Evolutionary conservation across 345 rosid genomes (phyloP), one percentile per base, ranked within the genome.

Genomic region (Salix purpurea): DNA sequence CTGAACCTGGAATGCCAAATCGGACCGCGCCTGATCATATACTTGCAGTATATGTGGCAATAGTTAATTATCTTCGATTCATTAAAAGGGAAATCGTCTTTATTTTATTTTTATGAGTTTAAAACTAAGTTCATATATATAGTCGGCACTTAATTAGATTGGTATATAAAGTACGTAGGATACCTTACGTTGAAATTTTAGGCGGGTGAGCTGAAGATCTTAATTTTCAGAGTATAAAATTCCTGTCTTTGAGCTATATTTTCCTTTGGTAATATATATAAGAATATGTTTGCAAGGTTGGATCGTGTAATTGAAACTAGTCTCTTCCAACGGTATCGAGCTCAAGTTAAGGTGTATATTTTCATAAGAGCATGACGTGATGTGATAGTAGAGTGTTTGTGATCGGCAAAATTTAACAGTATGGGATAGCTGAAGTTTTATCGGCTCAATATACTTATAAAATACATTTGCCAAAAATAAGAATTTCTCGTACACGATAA

Each of bases 121-220:
- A 37, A 58, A 60, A 28, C 2, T 65, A 34, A 24, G 19, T 79
- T 76, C 77, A 74, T 78, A 78, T 85, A 18, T 30, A 19, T 66
- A 79, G 75, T 74, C 74, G 78, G 65, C 66, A 44, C 79, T 62
- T 42, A 36, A 36, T 36, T 5, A 72, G 76, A 65, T 75, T 85
- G 83, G 86, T 76, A 83, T 84, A 77, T 79, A 78, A 79, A 71
- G 39, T 36, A 36, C 37, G 37, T 81, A 77, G 75, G 79, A 78
- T 68, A 67, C 70, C 76, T 79, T 67, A 78, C 56, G 78, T 71
- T 83, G 77, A 68, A 54, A 58, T 69, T 50, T 65, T 37, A 67
- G 64, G 77, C 21, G 72, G 60, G 50, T 56, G 46, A 34, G 64
- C 19, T 67, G 68, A 39, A 54, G 18, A 76, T 54, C 58, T 32